Base-by-base conservation (phyloP, 2,329 filamentous ascomycete species). In the Mariannaea elegans region DNA sequence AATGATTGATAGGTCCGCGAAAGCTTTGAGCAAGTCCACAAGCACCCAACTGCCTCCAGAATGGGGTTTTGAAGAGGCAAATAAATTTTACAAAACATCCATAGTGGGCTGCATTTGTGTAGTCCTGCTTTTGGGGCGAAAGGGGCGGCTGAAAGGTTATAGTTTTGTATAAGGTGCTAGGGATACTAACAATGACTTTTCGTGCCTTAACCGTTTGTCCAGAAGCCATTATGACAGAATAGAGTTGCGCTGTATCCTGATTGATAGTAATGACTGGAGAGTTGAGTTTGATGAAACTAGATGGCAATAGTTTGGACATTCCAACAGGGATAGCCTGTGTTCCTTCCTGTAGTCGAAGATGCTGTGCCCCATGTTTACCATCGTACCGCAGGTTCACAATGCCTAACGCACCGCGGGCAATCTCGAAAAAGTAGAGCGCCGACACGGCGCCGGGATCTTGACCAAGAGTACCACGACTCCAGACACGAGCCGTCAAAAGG, bases 51-150 rank as follows among this genome's bases (percentile, higher is more conserved):
- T 31, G 23, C 1, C 53, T 32, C 62, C 62, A 64, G 21, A 62
- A 64, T 4, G 62, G 62, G 2, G 59, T 48, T 41, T 61, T 55
- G 44, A 64, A 64, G 16, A 63, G 31, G 21, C 38, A 29, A 14
- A 64, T 60, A n/a, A 39, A 59, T 9, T 64, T 64, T 45, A 59
- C 42, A 10, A 57, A 64, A 32, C 57, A 64, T 4, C 62, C 60
- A 19, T 64, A 64, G 2, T 52, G 53, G 1, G 50, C 24, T 4
- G 47, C 24, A 2, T 24, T 45, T 6, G 21, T 38, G 38, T 61
- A 48, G 7, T 31, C 19, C 7, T 27, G 13, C 24, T 44, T 46
- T 2, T 36, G 47, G 3, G 19, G 29, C 6, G 58, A 41, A 2
- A 61, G 58, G 3, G 52, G 47, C 9, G 58, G 58, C 14, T 45